Evolutionary conservation across 2,329 filamentous ascomycete species (phyloP).

Genomic region (Penicillium sp.): DNA sequence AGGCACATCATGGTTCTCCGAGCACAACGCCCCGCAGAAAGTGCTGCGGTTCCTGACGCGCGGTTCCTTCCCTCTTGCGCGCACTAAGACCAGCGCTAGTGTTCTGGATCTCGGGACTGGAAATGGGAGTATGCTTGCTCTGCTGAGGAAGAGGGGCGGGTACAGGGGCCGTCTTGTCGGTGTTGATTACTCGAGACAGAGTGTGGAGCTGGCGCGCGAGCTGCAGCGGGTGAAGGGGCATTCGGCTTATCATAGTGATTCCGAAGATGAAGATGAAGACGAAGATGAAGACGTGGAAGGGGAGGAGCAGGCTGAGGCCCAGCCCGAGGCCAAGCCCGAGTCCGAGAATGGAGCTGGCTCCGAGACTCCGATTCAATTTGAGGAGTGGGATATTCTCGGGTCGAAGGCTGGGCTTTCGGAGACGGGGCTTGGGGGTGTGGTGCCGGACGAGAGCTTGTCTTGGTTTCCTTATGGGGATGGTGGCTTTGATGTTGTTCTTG

Average conservation of each 20-base stretch:
- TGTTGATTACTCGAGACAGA: slow-evolving; percentile 81
- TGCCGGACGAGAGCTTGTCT: slow-evolving; percentile 17
- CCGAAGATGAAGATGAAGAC: slow-evolving; percentile 50
- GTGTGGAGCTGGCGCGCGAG: slow-evolving; percentile 70
- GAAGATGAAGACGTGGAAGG: slow-evolving; percentile 61
- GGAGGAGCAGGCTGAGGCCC: slow-evolving; percentile 25
- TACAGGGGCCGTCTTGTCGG: slow-evolving; percentile 76
- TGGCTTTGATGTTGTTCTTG: slow-evolving; percentile 89
- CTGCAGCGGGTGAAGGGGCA: slow-evolving; percentile 52
- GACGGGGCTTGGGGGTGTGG: slow-evolving; percentile 32
- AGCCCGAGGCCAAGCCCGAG: slow-evolving; percentile 27
- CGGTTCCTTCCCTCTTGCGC: slow-evolving; percentile 48
- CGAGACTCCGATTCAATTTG: slow-evolving; percentile 48
- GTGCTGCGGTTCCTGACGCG: slow-evolving; percentile 69
- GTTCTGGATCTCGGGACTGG: slow-evolving; percentile 91
- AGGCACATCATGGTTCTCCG: slow-evolving; percentile 95
- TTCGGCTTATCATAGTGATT: slow-evolving; percentile 36
- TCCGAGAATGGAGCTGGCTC: slow-evolving; percentile 3
- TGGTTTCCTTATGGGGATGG: slow-evolving; percentile 45
- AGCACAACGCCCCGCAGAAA: slow-evolving; percentile 83
- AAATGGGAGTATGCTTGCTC: slow-evolving; percentile 88
- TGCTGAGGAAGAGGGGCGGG: slow-evolving; percentile 65
- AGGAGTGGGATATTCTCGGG: slow-evolving; percentile 66
- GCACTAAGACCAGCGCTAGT: slow-evolving; percentile 35
- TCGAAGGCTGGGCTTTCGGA: slow-evolving; percentile 32